Evolutionary conservation across 1,284 basidiomycete genomes (phyloP).

Genomic region (Dichomitus squalens): DNA sequence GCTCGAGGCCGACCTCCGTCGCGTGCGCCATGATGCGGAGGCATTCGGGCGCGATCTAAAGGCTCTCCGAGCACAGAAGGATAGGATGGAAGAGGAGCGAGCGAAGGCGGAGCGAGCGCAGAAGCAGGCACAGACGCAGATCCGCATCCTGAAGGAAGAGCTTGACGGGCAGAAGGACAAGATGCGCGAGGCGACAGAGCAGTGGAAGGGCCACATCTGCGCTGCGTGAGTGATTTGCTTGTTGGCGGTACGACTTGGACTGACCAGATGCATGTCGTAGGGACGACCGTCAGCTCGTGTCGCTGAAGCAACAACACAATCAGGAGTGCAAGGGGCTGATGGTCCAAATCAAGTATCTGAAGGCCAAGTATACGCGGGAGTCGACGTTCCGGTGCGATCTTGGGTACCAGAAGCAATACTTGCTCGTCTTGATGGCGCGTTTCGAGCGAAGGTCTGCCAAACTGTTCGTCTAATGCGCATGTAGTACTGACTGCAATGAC

Average conservation of each 20-base stretch:
- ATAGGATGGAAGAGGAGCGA: conserved; percentile 50
- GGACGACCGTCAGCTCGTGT: conserved; percentile 53
- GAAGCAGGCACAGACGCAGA: conserved; percentile 68
- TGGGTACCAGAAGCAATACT: conserved; percentile 86
- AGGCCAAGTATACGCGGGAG: conserved; percentile 90
- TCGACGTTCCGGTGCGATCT: conserved; percentile 80
- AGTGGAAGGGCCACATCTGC: conserved; percentile 59
- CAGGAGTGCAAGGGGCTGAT: conserved; percentile 88
- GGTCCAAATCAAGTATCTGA: conserved; percentile 89
- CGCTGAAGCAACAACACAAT: conserved; percentile 70
- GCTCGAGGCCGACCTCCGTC: conserved; percentile 70
- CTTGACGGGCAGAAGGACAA: conserved; percentile 60
- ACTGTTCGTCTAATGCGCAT: background rate
- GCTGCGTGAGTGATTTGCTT: conserved; percentile 36
- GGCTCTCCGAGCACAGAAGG: conserved; percentile 64
- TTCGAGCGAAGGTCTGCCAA: conserved; percentile 73
- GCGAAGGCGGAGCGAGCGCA: conserved; percentile 50
- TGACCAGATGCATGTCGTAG: conserved; percentile 34
- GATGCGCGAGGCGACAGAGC: conserved; percentile 44
- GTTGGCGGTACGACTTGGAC: background rate
- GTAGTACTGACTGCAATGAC: background rate
- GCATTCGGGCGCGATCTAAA: conserved; percentile 76
- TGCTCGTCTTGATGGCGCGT: conserved; percentile 61
- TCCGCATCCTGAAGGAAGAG: conserved; percentile 67
- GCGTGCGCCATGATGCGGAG: conserved; percentile 74